phyloP scores from a whole-genome alignment of 2,329 filamentous ascomycete species.

The Trichoderma asperellum region DNA sequence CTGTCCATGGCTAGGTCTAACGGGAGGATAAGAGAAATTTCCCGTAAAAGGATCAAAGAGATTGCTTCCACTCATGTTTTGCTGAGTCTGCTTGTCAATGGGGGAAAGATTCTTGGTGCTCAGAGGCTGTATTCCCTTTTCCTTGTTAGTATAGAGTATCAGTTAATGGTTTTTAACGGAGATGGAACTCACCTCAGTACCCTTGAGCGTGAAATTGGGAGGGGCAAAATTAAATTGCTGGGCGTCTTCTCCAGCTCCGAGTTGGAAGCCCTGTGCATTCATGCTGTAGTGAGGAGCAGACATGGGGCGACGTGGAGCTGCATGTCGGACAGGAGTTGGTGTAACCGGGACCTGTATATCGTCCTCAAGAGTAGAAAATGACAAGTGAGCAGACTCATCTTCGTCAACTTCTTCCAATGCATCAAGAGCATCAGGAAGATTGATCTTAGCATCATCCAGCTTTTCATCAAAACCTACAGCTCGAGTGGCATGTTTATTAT shows the following conservation, averaged over 20 bases:
- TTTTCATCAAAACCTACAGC: slow-evolving; percentile 41
- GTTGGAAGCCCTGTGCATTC: not conserved
- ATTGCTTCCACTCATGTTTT: not conserved
- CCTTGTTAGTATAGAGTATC: not conserved
- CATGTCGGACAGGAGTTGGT: slow-evolving; percentile 28
- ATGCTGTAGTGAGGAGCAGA: not conserved
- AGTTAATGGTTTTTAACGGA: not conserved
- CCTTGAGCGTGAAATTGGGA: not conserved
- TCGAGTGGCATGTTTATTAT: slow-evolving; percentile 37
- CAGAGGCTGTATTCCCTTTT: slow-evolving; percentile 2
- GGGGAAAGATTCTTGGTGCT: not conserved
- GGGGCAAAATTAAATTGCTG: not conserved
- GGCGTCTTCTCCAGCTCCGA: not conserved
- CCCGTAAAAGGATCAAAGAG: not conserved
- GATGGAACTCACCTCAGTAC: slow-evolving; percentile 1
- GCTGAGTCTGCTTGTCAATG: not conserved
- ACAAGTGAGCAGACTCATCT: slow-evolving; percentile 28
- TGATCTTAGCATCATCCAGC: slow-evolving; percentile 41
- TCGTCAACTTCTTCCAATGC: slow-evolving; percentile 29
- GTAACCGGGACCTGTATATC: slow-evolving; percentile 13
- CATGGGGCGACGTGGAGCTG: slow-evolving; percentile 5
- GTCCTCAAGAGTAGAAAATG: not conserved
- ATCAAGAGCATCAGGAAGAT: slow-evolving; percentile 33
- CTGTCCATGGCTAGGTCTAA: slow-evolving; percentile 2
- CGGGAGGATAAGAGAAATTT: not conserved